Conservation (phyloP, 805 yeast species). For the Cyberlindnera maritima region DNA sequence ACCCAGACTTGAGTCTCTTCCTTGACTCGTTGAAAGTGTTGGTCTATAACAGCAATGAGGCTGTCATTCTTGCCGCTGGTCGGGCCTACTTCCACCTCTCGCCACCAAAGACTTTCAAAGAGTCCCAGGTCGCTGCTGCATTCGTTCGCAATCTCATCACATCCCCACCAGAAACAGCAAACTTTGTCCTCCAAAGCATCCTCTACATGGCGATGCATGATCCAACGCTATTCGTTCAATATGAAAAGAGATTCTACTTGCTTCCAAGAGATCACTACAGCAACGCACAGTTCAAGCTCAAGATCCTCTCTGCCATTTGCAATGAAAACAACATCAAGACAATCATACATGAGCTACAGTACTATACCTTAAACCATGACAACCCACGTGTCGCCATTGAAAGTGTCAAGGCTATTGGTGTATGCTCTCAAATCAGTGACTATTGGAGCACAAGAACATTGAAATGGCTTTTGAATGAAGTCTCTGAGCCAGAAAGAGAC, state of each 20-base stretch:
- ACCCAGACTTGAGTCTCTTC: conserved; percentile 58
- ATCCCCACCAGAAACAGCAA: conserved; percentile 33
- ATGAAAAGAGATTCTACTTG: conserved; percentile 50
- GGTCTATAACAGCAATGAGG: conserved; percentile 49
- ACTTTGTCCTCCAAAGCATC: conserved; percentile 47
- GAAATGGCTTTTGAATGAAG: conserved; percentile 58
- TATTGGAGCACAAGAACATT: conserved; percentile 55
- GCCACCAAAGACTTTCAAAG: conserved; percentile 50
- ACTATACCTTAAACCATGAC: conserved; percentile 39
- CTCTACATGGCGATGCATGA: conserved; percentile 36
- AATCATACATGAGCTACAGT: conserved; percentile 62
- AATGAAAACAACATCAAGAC: conserved; percentile 47
- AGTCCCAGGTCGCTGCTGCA: conserved; percentile 47
- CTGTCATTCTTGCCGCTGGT: conserved; percentile 59
- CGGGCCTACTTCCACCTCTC: conserved; percentile 57
- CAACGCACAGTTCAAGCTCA: conserved; percentile 53
- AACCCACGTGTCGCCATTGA: conserved; percentile 34
- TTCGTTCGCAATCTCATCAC: conserved; percentile 42
- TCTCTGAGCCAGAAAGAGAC: conserved; percentile 31
- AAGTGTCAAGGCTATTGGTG: conserved; percentile 61
- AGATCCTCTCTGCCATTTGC: conserved; percentile 57
- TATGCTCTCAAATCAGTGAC: conserved; percentile 48
- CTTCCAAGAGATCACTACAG: conserved; percentile 49
- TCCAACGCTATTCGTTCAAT: conserved; percentile 33
- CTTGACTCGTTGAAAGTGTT: conserved; percentile 45